These are phyloP conservation scores for Botrytis deweyae DNA, from an alignment of 2,329 filamentous ascomycete genomes.

Conservation along the genomic window DNA sequence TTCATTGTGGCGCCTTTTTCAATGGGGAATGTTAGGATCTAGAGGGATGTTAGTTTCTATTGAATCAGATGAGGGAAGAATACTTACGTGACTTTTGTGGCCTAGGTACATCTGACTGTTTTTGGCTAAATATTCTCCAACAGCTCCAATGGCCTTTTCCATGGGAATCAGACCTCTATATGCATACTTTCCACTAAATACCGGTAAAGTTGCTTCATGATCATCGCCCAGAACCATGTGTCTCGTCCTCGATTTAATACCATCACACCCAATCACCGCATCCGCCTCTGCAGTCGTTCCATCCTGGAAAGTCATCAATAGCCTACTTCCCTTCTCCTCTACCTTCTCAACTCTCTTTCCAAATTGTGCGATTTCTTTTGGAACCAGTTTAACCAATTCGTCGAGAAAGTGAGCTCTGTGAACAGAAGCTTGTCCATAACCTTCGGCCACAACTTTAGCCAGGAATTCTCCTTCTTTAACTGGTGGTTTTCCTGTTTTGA, in stretches of 20 bases:
- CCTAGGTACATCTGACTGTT: slow-evolving; percentile 57
- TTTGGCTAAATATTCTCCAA: slow-evolving; percentile 49
- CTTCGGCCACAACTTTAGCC: slow-evolving; percentile 28
- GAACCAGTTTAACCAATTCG: slow-evolving; percentile 41
- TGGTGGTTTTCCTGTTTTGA: slow-evolving; percentile 19
- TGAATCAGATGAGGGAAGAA: slow-evolving; percentile 53
- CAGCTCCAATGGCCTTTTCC: slow-evolving; percentile 46
- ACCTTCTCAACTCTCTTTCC: slow-evolving; percentile 41
- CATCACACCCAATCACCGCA: slow-evolving; percentile 25
- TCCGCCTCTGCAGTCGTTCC: slow-evolving; percentile 40
- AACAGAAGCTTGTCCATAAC: slow-evolving; percentile 34
- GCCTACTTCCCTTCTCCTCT: slow-evolving; percentile 33
- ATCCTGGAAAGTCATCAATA: slow-evolving; percentile 46
- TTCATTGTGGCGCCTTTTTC: slow-evolving; percentile 58
- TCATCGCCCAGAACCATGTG: slow-evolving; percentile 50
- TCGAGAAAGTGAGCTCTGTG: slow-evolving; percentile 39
- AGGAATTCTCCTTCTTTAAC: slow-evolving; percentile 28
- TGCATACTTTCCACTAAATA: slow-evolving; percentile 56
- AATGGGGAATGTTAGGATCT: slow-evolving; percentile 39
- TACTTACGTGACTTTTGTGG: slow-evolving; percentile 53
- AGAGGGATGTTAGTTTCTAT: neutral
- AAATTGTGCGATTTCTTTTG: slow-evolving; percentile 40
- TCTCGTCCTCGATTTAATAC: slow-evolving; percentile 51
- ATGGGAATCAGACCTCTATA: slow-evolving; percentile 62
- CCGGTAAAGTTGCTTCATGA: slow-evolving; percentile 46